Percentiles rank a stretch among this genome's conserved stretches.
These are phyloP conservation scores for Gymnopus androsaceus DNA, from an alignment of 1,284 basidiomycete species.

Conservation along the genomic window DNA sequence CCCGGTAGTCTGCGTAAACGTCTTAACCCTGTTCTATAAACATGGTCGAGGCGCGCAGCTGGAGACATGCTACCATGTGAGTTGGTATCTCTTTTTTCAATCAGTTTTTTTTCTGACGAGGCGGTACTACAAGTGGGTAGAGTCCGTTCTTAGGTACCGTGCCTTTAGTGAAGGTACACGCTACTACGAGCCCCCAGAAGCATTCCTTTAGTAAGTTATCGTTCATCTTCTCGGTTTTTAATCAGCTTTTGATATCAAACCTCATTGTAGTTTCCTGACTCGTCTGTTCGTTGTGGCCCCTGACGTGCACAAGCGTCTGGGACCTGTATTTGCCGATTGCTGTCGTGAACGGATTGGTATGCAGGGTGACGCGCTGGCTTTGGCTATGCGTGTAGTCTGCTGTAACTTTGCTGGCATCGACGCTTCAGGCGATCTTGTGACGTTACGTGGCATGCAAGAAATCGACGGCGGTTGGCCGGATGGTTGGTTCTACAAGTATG, in stretches of 20 bases:
- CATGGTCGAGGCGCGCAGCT: slow-evolving; percentile 51
- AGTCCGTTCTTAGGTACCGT: slow-evolving; percentile 48
- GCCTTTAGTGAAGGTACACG: slow-evolving; percentile 58
- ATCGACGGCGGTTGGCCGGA: slow-evolving; percentile 43
- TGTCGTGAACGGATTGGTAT: slow-evolving; percentile 51
- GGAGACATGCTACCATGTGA: slow-evolving; percentile 40
- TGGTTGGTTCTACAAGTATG: slow-evolving; percentile 44
- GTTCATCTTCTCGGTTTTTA: slow-evolving; percentile 38
- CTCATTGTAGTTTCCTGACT: slow-evolving; percentile 43
- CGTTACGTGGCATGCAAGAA: slow-evolving; percentile 34
- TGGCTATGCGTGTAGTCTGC: slow-evolving; percentile 40
- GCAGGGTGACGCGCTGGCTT: slow-evolving; percentile 46
- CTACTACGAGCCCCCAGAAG: slow-evolving; percentile 55
- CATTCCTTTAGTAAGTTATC: slow-evolving; percentile 22
- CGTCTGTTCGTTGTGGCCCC: slow-evolving; percentile 43
- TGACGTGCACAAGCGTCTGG: slow-evolving; percentile 37
- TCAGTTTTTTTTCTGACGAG: too few species aligned
- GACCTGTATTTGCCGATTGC: slow-evolving; percentile 43
- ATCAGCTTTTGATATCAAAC: too few species aligned
- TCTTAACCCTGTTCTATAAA: slow-evolving; percentile 50
- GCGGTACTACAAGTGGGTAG: slow-evolving; percentile 56
- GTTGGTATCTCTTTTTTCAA: too few species aligned
- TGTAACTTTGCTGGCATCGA: slow-evolving; percentile 29
- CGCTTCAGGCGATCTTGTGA: slow-evolving; percentile 31
- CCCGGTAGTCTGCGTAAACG: slow-evolving; percentile 56